Base-by-base conservation (phyloP, 257 asterid species). In the Lavandula angustifolia region DNA sequence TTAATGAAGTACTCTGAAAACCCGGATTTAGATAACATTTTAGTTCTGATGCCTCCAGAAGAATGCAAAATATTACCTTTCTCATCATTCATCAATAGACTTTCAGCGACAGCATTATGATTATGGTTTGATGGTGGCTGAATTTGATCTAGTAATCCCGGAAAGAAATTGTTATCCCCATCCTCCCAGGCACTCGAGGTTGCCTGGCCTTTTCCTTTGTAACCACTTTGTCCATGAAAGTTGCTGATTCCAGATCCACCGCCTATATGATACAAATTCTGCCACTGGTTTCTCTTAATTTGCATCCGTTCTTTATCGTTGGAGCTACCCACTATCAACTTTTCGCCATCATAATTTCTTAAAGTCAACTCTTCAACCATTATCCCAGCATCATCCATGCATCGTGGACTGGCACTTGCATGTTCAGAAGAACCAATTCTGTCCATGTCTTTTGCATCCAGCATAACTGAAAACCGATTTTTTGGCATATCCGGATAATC, bases 401-500 rank as follows among this genome's bases (percentile, higher is more conserved):
- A 85, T 62, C 71, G 95, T 31, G 96, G 95, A 74, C 96, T 89
- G 49, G 82, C 87, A 77, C 95, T 82, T 44, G 96, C 96, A 66
- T 78, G 88, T 71, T 82, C 99, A 47, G 97, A 92, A 57, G 92
- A 86, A 78, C 82, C 91, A 53, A 87, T 75, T 76, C 96, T 79
- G 50, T 80, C 95, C 63, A 79, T 78, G 74, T 76, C 77, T 69
- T 83, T 82, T 33, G 75, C 82, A 59, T 82, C 83, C 55, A 75
- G 73, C 75, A 52, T 74, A 78, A 67, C 80, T 35, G 79, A 48
- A 77, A 66, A 76, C 47, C 52, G 76, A 78, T 72, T 79, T 58
- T 69, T 61, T 11, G 88, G 54, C 53, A 44, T 78, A 52, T 70
- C 80, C 38, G 64, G 70, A 72, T 74, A 80, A 74, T 70, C 74